Base-by-base conservation (phyloP, 129 eudicot species). In the Flaveria ramosissima region DNA sequence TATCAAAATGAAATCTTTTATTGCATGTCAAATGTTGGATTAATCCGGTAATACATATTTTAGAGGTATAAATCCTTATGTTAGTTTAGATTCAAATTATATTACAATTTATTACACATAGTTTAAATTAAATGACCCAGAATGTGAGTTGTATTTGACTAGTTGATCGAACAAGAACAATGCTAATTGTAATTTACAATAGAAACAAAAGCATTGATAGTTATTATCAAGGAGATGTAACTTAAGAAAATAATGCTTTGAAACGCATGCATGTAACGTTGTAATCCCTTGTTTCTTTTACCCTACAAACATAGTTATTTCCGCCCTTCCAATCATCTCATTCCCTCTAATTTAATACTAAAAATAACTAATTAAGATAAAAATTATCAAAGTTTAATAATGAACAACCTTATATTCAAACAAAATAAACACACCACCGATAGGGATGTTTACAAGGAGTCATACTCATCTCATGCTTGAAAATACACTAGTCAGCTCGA, bases 321-420 rank as follows among this genome's bases (percentile, higher is more conserved):
- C 48, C 78, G 73, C 24, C 78, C 57, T 27, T 50, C 78, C 61
- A 79, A 79, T 72, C 66, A 63, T n/a, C 43, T 79, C 36, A 7
- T 47, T 20, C 16, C 39, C 3, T 16, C 48, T 69, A 12, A 2
- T 3, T 53, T 0, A 8, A 7, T 15, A 32, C 3, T 27, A 17
- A 55, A 55, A 1, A 36, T 24, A 27, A 43, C 51, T 14, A 11
- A 56, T 12, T 64, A 27, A 63, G 24, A 7, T 17, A 9, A 3
- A 14, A 14, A 43, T 60, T 1, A 50, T 24, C 13, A 14, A 32
- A 64, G 12, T 30, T 66, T 65, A 65, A 39, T 39, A 63, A 63
- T 30, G 3, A 21, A 9, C 56, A 68, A 42, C 68, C 26, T 59
- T 59, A 3, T 59, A 59, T 57, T 57, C 27, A 57, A 24, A 2